phyloP scores from a whole-genome alignment of 2,329 filamentous ascomycete genomes.

The Paraconiothyrium brasiliense region DNA sequence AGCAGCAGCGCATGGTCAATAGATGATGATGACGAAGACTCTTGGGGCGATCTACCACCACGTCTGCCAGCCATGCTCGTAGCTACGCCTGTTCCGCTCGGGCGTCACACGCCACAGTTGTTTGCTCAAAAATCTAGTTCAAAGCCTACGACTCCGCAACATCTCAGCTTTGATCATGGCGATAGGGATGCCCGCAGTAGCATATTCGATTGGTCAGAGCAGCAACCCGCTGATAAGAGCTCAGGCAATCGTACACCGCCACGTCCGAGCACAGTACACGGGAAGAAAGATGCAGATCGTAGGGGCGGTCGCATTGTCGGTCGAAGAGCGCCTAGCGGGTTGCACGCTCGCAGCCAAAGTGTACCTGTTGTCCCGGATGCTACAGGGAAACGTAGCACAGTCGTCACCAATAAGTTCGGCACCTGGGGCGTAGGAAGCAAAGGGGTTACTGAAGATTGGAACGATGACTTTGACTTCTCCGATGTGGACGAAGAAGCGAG shows the following conservation, averaged over 20 bases:
- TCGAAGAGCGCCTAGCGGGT: conserved; percentile 73
- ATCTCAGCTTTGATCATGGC: conserved; percentile 45
- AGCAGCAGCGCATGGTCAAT: conserved; percentile 54
- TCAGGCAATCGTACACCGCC: conserved; percentile 67
- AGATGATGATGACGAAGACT: conserved; percentile 49
- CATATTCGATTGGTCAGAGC: conserved; percentile 82
- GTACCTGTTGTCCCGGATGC: conserved; percentile 75
- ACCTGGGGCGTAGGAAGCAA: conserved; percentile 85
- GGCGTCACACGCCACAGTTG: conserved; percentile 44
- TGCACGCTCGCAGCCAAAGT: conserved; percentile 82
- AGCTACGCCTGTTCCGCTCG: conserved; percentile 43
- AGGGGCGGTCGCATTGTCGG: conserved; percentile 74
- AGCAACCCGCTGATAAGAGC: conserved; percentile 68
- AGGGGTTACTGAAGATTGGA: conserved; percentile 85
- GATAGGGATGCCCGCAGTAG: conserved; percentile 66
- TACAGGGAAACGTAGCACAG: conserved; percentile 60
- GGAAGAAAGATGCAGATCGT: conserved; percentile 75
- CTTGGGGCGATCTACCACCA: conserved; percentile 51
- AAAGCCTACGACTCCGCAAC: conserved; percentile 50
- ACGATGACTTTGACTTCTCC: conserved; percentile 85
- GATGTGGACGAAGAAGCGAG: conserved; percentile 56
- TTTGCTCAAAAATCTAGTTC: conserved; percentile 45
- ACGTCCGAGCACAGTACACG: conserved; percentile 78
- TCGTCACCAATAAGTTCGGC: conserved; percentile 75
- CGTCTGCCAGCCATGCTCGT: conserved; percentile 41